Evolutionary conservation across 768 basidiomycete genomes (phyloP), one percentile per base, ranked within the genome.

Genomic region (Tricholoma flavovirens): DNA sequence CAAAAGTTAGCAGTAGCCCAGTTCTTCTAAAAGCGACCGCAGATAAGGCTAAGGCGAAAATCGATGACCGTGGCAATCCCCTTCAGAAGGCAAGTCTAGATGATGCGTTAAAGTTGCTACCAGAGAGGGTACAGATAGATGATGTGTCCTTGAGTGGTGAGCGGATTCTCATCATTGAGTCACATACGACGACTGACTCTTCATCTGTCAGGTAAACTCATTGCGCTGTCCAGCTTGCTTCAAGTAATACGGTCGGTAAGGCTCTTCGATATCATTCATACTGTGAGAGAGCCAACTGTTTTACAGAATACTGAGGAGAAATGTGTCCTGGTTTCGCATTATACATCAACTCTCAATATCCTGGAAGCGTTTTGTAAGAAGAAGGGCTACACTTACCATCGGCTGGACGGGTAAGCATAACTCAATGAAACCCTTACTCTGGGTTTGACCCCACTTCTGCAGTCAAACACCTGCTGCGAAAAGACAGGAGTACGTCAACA

Each of bases 321-420:
- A 80, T 89, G 93, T 63, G 88, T 98, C 32, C 72, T 99, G 40
- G 91, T 96, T 32, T 98, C 94, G n/a, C 95, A 98, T 67, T 99
- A 90, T 65, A 98, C 95, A 0, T 87, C 89, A 4, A 97, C 95
- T 1, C 83, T 99, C 53, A 90, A 98, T 65, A 83, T 99, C 55
- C 75, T 99, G 29, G 93, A 98, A 73, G 83, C 83, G 3, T 89
- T 86, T 61, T 96, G 94, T 73, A 82, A 84, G 68, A 83, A 79
- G 59, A 83, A 79, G 62, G 73, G 76, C 9, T 98, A 93, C 68
- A 85, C 86, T 0, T 91, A 82, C 66, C 82, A 87, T 59, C 84
- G 97, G 2, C 78, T 98, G 32, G 96, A 99, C 66, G 96, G 97
- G 87, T 90, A 55, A 58, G 74, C 56, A 30, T 49, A 24, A 51